phyloP scores from a whole-genome alignment of 2,329 filamentous ascomycete genomes.

The Fusarium sp. region DNA sequence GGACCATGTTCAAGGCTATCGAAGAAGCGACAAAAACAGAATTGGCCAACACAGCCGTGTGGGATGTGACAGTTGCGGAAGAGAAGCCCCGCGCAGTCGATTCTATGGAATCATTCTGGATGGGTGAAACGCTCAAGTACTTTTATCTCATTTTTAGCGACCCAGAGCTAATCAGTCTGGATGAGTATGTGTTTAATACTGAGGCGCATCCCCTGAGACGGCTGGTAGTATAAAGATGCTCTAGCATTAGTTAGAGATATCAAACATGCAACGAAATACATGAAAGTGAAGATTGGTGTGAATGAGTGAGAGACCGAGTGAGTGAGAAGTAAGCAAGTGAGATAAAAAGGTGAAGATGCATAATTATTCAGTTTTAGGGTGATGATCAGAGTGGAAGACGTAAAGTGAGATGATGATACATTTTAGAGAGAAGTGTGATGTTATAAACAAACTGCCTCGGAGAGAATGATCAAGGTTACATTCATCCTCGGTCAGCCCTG shows the following conservation, averaged over 20 bases:
- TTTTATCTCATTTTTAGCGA: slow-evolving; percentile 49
- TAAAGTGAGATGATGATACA: not conserved
- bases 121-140: slow-evolving; percentile 52
- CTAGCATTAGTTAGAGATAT: not conserved
- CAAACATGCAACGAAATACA: not conserved
- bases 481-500: slow-evolving; percentile 31
- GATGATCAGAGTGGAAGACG: not conserved
- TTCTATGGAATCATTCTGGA: slow-evolving; percentile 67
- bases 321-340: not conserved
- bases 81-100: slow-evolving; percentile 61
- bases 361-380: not conserved
- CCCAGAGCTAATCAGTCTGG: slow-evolving; percentile 60
- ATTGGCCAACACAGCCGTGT: slow-evolving; percentile 64
- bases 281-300: not conserved
- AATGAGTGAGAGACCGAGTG: not conserved
- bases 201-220: slow-evolving; percentile 46
- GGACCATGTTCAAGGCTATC: slow-evolving; percentile 67
- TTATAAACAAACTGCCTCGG: no score
- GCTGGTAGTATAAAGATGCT: slow-evolving; percentile 14
- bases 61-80: slow-evolving; percentile 53
- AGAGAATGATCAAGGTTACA: not conserved
- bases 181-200: slow-evolving; percentile 48
- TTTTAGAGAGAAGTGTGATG: not conserved
- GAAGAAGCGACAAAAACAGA: slow-evolving; percentile 61
- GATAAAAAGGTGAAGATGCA: not conserved